Evolutionary conservation across 1,284 basidiomycete genomes (phyloP).

Genomic region (Macrocybe sp.): DNA sequence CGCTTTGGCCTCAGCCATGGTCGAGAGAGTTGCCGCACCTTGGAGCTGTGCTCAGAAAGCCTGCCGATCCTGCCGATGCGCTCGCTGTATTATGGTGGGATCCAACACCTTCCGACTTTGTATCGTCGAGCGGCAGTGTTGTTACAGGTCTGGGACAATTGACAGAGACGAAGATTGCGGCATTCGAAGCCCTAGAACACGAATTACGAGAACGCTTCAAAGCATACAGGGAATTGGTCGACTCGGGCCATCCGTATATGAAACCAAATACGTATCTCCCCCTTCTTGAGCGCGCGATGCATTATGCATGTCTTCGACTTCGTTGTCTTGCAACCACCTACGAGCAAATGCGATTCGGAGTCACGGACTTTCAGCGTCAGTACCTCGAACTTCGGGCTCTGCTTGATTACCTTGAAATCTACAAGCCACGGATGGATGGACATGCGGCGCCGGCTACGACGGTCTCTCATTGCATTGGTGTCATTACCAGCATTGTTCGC

Average conservation of each 20-base stretch:
- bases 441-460: background rate
- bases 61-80: background rate
- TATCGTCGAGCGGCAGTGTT: background rate
- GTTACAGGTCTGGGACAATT: background rate
- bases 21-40: background rate
- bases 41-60: background rate
- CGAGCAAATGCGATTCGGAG: background rate
- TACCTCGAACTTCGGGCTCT: conserved; percentile 5
- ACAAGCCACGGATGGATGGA: conserved; percentile 8
- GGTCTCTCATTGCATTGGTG: background rate
- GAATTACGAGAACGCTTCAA: background rate
- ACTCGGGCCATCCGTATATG: no score
- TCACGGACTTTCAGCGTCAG: conserved; percentile 1
- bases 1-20: background rate
- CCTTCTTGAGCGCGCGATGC: background rate
- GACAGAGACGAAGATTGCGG: background rate
- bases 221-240: background rate
- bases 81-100: background rate
- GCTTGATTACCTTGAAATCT: conserved; percentile 5
- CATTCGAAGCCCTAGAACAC: no score
- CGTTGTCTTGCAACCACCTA: background rate
- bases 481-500: background rate
- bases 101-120: background rate
- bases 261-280: background rate
- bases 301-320: background rate